A percentile compares a stretch with the other conserved stretches of the same genome.
phyloP scores from a whole-genome alignment of 164 flowering plant genomes.

The Aristolochia californica region DNA sequence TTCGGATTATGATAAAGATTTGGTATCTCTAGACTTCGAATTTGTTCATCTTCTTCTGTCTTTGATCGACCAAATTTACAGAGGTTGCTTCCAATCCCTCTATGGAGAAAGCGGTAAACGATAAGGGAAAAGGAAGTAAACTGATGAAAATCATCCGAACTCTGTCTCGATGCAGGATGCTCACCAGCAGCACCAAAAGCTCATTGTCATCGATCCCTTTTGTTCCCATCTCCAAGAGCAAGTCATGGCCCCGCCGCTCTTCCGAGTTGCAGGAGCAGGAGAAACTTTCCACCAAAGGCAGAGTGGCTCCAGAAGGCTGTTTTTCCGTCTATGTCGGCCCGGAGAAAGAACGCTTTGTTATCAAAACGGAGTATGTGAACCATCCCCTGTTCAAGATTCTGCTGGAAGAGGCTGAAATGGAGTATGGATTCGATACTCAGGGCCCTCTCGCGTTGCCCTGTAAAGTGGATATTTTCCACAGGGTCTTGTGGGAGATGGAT shows the following conservation, averaged over 20 bases:
- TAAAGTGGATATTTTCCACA: constrained; percentile 32
- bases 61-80: too few species aligned
- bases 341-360: constrained; percentile 36
- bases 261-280: neutral
- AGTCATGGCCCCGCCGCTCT: constrained; percentile 31
- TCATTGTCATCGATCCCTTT: constrained; percentile 4
- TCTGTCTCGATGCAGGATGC: constrained; percentile 47
- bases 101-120: neutral
- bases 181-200: constrained; percentile 14
- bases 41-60: too few species aligned
- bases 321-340: constrained; percentile 53
- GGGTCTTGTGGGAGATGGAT: constrained; percentile 40
- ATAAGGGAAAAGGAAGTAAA: constrained; percentile 12
- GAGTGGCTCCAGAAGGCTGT: constrained; percentile 40
- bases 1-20: neutral
- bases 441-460: constrained; percentile 57
- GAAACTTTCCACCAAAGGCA: neutral
- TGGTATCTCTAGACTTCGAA: too few species aligned
- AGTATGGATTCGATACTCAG: constrained; percentile 37
- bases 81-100: neutral
- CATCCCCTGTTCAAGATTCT: constrained; percentile 51
- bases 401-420: constrained; percentile 51
- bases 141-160: constrained; percentile 34
- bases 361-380: constrained; percentile 35
- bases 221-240: constrained; percentile 23